phyloP scores from a whole-genome alignment of 441 rosid species.

The Monsonia emarginata region DNA sequence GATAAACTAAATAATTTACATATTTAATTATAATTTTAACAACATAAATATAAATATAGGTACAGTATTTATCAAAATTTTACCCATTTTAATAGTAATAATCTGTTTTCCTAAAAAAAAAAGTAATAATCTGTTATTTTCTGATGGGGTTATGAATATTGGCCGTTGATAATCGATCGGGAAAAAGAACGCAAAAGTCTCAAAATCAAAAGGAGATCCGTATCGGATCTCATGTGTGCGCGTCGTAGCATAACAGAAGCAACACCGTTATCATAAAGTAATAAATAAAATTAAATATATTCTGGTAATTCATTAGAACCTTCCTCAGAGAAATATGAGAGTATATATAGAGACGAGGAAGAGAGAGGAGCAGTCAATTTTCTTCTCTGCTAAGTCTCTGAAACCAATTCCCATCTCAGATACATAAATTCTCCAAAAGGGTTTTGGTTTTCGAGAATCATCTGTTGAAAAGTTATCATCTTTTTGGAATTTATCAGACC shows the following conservation, averaged over 20 bases:
- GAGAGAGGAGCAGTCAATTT: background rate
- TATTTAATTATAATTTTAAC: too few species aligned
- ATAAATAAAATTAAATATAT: too few species aligned
- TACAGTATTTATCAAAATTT: too few species aligned
- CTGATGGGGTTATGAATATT: too few species aligned
- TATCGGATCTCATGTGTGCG: background rate
- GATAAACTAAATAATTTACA: too few species aligned
- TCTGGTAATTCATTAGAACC: background rate
- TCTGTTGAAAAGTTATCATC: background rate
- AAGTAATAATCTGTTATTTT: too few species aligned
- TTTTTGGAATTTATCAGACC: background rate
- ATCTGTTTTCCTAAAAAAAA: too few species aligned
- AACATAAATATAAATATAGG: too few species aligned
- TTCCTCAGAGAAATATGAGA: background rate
- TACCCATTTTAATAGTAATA: too few species aligned
- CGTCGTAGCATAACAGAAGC: background rate
- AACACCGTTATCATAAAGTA: background rate
- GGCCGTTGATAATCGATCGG: too few species aligned
- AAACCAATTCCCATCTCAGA: background rate
- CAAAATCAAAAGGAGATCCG: background rate
- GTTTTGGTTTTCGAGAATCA: background rate
- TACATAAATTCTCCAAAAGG: background rate
- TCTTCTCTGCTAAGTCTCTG: background rate
- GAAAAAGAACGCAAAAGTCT: too few species aligned
- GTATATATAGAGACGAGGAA: too few species aligned